Percentiles rank a stretch among this genome's conserved stretches.
These are phyloP conservation scores for Iberis amara DNA, from an alignment of 441 rosid species.

Conservation along the genomic window DNA sequence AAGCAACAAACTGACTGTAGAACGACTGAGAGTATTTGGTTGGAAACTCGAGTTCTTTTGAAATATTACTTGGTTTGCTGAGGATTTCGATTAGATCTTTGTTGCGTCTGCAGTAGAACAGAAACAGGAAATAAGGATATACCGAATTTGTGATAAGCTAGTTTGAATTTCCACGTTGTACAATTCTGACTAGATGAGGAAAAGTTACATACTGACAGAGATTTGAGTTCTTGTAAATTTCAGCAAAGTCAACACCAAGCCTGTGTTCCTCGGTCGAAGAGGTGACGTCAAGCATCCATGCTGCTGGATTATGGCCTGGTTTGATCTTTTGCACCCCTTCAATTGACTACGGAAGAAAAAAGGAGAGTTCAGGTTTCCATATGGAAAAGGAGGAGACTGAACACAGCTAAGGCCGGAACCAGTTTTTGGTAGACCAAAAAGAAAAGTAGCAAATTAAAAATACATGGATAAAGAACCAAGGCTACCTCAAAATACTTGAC, in stretches of 20 bases:
- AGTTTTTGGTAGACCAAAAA: no score
- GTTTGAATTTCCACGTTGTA: neutral
- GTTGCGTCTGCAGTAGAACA: slow-evolving; percentile 49
- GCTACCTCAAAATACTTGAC: slow-evolving; percentile 76
- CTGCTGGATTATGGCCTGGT: slow-evolving; percentile 81
- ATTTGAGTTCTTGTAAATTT: slow-evolving; percentile 63
- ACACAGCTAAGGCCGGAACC: no score
- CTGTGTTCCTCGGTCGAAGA: slow-evolving; percentile 63
- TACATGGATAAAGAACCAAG: slow-evolving; percentile 21
- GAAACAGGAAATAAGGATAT: slow-evolving; percentile 13
- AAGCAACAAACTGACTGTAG: slow-evolving; percentile 68
- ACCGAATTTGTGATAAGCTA: neutral
- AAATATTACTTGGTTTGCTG: slow-evolving; percentile 58
- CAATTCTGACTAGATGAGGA: slow-evolving; percentile 15
- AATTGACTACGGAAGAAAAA: slow-evolving; percentile 43
- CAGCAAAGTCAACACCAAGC: slow-evolving; percentile 81
- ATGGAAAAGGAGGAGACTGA: no score
- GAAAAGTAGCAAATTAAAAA: neutral
- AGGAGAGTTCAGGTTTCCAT: neutral
- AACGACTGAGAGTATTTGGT: slow-evolving; percentile 73
- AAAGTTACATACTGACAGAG: slow-evolving; percentile 57
- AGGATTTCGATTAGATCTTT: slow-evolving; percentile 65
- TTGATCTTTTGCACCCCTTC: slow-evolving; percentile 81
- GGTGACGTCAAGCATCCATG: slow-evolving; percentile 97
- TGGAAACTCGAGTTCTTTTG: slow-evolving; percentile 68